A percentile compares a stretch with the other conserved stretches of the same genome.
These are phyloP conservation scores for Trichodelitschia bisporula DNA, from an alignment of 495 filamentous ascomycete species.

Conservation along the genomic window DNA sequence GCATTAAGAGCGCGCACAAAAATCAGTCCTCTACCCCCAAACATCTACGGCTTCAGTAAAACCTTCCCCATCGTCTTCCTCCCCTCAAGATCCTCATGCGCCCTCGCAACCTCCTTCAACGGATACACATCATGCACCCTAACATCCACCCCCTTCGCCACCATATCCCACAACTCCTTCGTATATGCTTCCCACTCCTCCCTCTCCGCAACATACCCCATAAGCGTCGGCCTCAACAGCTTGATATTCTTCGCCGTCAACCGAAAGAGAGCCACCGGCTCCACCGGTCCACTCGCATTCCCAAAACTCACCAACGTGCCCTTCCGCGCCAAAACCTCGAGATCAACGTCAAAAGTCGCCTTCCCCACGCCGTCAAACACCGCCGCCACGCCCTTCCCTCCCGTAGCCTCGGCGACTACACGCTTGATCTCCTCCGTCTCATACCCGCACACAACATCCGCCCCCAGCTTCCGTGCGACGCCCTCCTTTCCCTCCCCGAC, in stretches of 20 bases:
- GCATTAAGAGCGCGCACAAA: too few relatives aligned
- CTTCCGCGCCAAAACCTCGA: slow-evolving; percentile 58
- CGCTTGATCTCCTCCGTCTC: slow-evolving; percentile 24
- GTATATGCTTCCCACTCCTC: slow-evolving; percentile 55
- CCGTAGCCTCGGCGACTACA: slow-evolving; percentile 16
- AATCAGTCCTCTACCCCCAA: neutral
- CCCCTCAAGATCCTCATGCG: slow-evolving; percentile 65
- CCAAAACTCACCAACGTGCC: slow-evolving; percentile 72
- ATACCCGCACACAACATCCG: slow-evolving; percentile 50
- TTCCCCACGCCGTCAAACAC: slow-evolving; percentile 83
- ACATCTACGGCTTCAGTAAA: slow-evolving; percentile 20
- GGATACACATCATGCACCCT: slow-evolving; percentile 63
- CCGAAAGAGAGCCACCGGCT: slow-evolving; percentile 39
- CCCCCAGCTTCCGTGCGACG: slow-evolving; percentile 54
- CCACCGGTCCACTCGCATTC: slow-evolving; percentile 66
- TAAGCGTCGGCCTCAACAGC: slow-evolving; percentile 48
- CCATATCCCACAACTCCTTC: slow-evolving; percentile 47
- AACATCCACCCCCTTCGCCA: slow-evolving; percentile 41
- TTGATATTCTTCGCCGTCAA: slow-evolving; percentile 62
- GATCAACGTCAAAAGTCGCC: slow-evolving; percentile 60
- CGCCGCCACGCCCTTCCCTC: slow-evolving; percentile 37
- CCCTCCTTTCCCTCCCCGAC: slow-evolving; percentile 21
- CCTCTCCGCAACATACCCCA: slow-evolving; percentile 45
- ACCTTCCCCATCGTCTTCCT: slow-evolving; percentile 70
- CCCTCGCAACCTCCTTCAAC: slow-evolving; percentile 47